Evolutionary conservation across 2,329 filamentous ascomycete species (phyloP).

Genomic region (Colletotrichum lupini): DNA sequence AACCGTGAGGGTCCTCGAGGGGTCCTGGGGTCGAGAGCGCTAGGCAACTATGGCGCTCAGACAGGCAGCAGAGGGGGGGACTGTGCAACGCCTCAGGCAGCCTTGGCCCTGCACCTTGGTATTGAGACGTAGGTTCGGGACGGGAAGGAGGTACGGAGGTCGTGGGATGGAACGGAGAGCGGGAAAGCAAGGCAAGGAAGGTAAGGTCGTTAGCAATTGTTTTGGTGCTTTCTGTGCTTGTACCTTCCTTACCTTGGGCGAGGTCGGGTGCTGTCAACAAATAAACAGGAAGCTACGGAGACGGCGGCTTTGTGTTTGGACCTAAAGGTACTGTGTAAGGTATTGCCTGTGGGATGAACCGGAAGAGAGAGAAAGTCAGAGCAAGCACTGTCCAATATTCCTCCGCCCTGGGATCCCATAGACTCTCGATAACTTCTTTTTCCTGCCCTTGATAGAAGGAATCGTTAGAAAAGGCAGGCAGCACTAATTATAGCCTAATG

Average conservation of each 20-base stretch:
- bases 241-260: background rate
- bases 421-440: background rate
- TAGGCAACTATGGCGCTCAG: slow-evolving; percentile 30
- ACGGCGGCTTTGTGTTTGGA: background rate
- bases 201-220: background rate
- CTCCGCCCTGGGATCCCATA: background rate
- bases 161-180: slow-evolving; percentile 1
- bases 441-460: background rate
- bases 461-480: background rate
- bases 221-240: background rate
- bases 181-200: background rate
- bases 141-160: background rate
- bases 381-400: background rate
- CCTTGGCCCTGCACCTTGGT: background rate
- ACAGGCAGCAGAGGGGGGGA: slow-evolving; percentile 6
- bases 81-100: slow-evolving; percentile 19
- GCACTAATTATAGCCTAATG: background rate
- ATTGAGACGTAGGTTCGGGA: background rate
- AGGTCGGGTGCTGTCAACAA: background rate
- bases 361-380: background rate
- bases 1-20: slow-evolving; percentile 17
- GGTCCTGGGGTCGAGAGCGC: slow-evolving; percentile 9
- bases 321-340: background rate
- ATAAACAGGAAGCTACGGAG: slow-evolving; percentile 14
- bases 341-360: background rate